phyloP scores from a whole-genome alignment of 805 yeast genomes.

The Blastobotrys americana region DNA sequence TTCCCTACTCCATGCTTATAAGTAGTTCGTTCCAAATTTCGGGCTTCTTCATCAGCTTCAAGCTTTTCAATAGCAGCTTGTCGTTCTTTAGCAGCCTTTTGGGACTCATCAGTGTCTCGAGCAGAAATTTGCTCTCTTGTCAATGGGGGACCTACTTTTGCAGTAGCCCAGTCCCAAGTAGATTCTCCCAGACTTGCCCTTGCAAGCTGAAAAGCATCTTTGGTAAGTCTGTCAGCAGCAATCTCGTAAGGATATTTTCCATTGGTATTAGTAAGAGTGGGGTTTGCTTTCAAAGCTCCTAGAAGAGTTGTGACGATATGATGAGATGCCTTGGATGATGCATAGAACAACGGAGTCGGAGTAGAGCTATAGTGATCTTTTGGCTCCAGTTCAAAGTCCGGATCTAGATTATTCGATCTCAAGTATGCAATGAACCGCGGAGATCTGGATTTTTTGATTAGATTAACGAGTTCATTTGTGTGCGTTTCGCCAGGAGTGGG shows the following conservation, averaged over 20 bases:
- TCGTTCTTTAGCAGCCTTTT: slow-evolving; percentile 17
- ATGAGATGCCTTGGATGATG: slow-evolving; percentile 57
- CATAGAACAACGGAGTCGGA: slow-evolving; percentile 76
- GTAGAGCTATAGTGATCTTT: slow-evolving; percentile 40
- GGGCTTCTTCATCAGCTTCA: slow-evolving; percentile 50
- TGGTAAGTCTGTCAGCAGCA: slow-evolving; percentile 35
- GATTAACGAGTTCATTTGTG: slow-evolving; percentile 49
- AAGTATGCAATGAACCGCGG: slow-evolving; percentile 63
- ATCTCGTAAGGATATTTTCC: slow-evolving; percentile 69
- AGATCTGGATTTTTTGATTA: slow-evolving; percentile 66
- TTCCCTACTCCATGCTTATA: slow-evolving; percentile 22
- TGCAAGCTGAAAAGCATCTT: slow-evolving; percentile 57
- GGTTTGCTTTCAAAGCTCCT: slow-evolving; percentile 61
- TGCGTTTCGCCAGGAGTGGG: slow-evolving; percentile 38
- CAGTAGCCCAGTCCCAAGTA: slow-evolving; percentile 59
- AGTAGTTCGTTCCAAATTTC: slow-evolving; percentile 21
- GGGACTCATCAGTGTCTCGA: slow-evolving; percentile 17
- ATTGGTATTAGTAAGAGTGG: slow-evolving; percentile 42
- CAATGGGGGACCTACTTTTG: slow-evolving; percentile 55
- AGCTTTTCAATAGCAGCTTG: slow-evolving; percentile 60
- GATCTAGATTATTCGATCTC: slow-evolving; percentile 47
- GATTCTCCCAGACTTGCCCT: slow-evolving; percentile 63
- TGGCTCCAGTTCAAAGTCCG: slow-evolving; percentile 53
- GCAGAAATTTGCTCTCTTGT: slow-evolving; percentile 29
- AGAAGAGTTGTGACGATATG: slow-evolving; percentile 60